Evolutionary conservation across 1,284 basidiomycete species (phyloP).

Genomic region (Rhodotorula sp.): DNA sequence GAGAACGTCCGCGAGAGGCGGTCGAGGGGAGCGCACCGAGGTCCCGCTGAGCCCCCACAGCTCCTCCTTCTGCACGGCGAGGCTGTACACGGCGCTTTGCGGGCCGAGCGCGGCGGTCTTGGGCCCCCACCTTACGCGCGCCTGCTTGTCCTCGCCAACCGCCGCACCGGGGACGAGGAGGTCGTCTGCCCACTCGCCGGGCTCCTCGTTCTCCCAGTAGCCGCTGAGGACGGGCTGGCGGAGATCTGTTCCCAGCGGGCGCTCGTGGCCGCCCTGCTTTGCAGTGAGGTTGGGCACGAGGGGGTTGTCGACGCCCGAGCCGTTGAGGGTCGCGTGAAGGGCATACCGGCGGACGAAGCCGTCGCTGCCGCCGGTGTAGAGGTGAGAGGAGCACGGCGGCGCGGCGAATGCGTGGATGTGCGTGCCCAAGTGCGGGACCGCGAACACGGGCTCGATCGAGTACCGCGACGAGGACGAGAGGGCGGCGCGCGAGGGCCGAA

Average conservation of each 20-base stretch:
- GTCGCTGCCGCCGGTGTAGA: slow-evolving; percentile 45
- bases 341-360: slow-evolving; percentile 45
- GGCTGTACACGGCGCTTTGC: slow-evolving; percentile 55
- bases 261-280: slow-evolving; percentile 17
- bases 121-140: slow-evolving; percentile 27
- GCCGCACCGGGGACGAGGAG: slow-evolving; percentile 2
- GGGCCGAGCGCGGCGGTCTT: slow-evolving; percentile 12
- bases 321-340: slow-evolving; percentile 38
- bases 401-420: slow-evolving; percentile 39
- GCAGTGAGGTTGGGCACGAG: slow-evolving; percentile 29
- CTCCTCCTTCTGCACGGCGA: slow-evolving; percentile 85
- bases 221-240: slow-evolving; percentile 35
- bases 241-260: not conserved
- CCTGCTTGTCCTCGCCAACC: not conserved
- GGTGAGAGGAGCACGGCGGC: slow-evolving; percentile 41
- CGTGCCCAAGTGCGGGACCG: slow-evolving; percentile 32
- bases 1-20: no score
- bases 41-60: slow-evolving; percentile 86
- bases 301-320: slow-evolving; percentile 13
- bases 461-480: slow-evolving; percentile 3
- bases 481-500: slow-evolving; percentile 2
- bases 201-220: slow-evolving; percentile 46
- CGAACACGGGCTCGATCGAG: slow-evolving; percentile 34
- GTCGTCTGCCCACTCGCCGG: slow-evolving; percentile 26
- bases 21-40: slow-evolving; percentile 60